phyloP scores from a whole-genome alignment of 257 asterid genomes.

The Nicotiana otophora region DNA sequence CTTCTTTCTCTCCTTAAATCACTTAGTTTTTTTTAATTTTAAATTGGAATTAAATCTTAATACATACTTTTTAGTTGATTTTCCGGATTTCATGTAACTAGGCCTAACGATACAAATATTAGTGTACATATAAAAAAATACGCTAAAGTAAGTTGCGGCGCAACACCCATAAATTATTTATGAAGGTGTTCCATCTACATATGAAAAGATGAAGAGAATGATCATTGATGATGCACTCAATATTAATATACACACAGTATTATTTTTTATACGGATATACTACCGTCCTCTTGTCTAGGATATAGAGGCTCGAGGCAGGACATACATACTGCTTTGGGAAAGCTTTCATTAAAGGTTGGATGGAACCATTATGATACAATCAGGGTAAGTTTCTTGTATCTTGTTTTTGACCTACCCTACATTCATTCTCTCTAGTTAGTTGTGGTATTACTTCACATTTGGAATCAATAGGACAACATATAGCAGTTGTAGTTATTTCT shows the following conservation, averaged over 20 bases:
- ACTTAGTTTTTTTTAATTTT: too few species aligned
- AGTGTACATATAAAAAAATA: too few species aligned
- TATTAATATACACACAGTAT: not conserved
- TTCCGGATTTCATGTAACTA: too few species aligned
- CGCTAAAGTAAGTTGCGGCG: too few species aligned
- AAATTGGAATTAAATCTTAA: too few species aligned
- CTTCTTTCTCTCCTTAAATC: too few species aligned
- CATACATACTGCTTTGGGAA: conserved; percentile 75
- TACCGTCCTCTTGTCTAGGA: conserved; percentile 33
- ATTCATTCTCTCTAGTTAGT: not conserved
- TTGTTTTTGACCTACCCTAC: not conserved
- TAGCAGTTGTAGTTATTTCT: not conserved
- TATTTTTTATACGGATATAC: not conserved
- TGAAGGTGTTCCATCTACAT: conserved; percentile 77
- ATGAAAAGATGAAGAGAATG: conserved; percentile 75
- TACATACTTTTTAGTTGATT: too few species aligned
- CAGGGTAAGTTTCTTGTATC: conserved; percentile 33
- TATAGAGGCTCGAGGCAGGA: conserved; percentile 80
- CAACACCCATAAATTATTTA: conserved; percentile 6
- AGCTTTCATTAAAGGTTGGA: conserved; percentile 82
- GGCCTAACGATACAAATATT: too few species aligned
- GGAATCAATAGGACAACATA: too few species aligned
- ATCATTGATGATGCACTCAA: conserved; percentile 80
- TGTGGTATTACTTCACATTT: not conserved
- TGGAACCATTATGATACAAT: conserved; percentile 86